Conservation (phyloP, 306 rosid genomes). For the Leucaena leucocephala region DNA sequence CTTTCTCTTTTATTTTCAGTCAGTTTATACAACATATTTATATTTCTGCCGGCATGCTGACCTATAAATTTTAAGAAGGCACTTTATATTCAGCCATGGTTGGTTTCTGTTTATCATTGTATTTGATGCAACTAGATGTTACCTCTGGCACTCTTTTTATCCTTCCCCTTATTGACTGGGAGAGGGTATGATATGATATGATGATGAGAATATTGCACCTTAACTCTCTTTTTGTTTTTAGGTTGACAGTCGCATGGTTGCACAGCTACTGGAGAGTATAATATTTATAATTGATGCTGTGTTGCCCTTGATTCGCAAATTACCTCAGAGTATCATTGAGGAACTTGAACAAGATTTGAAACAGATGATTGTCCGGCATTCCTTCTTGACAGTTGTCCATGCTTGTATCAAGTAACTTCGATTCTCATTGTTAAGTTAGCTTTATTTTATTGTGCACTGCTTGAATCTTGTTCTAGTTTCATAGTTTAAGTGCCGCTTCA, state of each 20-base stretch:
- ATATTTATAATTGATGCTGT: conserved; percentile 92
- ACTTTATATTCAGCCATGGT: background rate
- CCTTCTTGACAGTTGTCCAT: conserved; percentile 97
- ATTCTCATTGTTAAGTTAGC: conserved; percentile 24
- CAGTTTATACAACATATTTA: too few species aligned
- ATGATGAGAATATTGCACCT: conserved; percentile 23
- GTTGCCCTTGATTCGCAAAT: conserved; percentile 79
- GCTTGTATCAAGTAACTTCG: conserved; percentile 87
- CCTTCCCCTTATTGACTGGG: background rate
- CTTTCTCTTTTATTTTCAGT: too few species aligned
- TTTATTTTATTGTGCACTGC: conserved; percentile 18
- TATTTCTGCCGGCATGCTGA: too few species aligned
- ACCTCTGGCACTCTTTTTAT: conserved; percentile 16
- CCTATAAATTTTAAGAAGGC: background rate
- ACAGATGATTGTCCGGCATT: conserved; percentile 88
- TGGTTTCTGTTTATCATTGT: conserved; percentile 21
- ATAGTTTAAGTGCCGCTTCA: background rate
- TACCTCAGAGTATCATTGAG: conserved; percentile 77
- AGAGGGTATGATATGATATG: conserved; percentile 24
- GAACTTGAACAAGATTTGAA: conserved; percentile 94
- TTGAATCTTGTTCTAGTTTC: conserved; percentile 18
- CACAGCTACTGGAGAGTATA: conserved; percentile 86
- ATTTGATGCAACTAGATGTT: background rate
- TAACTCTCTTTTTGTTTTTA: conserved; percentile 48
- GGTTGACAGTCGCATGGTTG: conserved; percentile 81